Evolutionary conservation across 352 stramenopile species (phyloP), one percentile per base, ranked within the genome.

Genomic region (Halophytophthora polymorphica): DNA sequence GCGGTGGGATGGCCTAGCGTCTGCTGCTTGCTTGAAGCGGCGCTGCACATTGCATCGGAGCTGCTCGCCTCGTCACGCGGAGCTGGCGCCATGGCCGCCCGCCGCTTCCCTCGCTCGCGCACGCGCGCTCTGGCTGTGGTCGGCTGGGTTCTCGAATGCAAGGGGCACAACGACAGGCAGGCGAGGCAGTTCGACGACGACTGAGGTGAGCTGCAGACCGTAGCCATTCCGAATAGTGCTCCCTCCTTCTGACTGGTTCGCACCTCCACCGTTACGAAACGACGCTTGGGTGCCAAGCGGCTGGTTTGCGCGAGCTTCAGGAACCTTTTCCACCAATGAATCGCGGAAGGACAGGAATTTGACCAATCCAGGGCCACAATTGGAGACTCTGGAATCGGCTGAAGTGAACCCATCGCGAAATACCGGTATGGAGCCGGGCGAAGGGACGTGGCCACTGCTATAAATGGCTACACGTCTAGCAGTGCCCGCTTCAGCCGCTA

Each of bases 61-160:
- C 25, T 31, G 25, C 25, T 31, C 59, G 56, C 40, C 46, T 47
- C 17, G 38, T 56, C 46, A 46, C 52, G 41, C 14, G 44, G 28
- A 46, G 28, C 38, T 28, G 48, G 33, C 6, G 37, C 44, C 47
- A 63, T 63, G 52, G 56, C 36, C 44, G 22, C 42, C 19, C 10
- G 11, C 13, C 33, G 33, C 33, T 38, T 3, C 15, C 15, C 33
- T n/a, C 15, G 11, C 33, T 38, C 33, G 25, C 25, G 25, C 25
- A 31, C 25, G 25, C 25, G 4, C 25, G 4, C 4, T 8, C 25
- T 31, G 8, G 4, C 25, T 4, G 25, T 8, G 4, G 4, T 31
- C 25, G 25, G 25, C 25, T 31, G 8, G 25, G 25, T 31, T 31
- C 25, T 31, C 25, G 25, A 31, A 31, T 31, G 25, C 25, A 31